These are phyloP conservation scores for Venturia pyrina DNA, from an alignment of 2,329 filamentous ascomycete species.

Conservation along the genomic window DNA sequence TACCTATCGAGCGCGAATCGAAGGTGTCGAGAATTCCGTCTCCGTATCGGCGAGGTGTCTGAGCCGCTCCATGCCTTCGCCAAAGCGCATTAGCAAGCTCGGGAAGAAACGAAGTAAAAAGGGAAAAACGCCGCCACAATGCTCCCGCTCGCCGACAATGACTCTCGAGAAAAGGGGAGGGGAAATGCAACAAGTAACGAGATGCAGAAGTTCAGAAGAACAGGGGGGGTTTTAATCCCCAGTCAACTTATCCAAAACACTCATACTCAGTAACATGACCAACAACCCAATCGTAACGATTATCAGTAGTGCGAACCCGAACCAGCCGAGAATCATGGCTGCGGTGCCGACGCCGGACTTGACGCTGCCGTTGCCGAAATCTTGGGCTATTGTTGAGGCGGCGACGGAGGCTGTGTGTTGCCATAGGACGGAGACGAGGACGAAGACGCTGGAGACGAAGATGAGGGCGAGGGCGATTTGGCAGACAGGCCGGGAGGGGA, in stretches of 20 bases:
- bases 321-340: constrained; percentile 97
- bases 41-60: not conserved
- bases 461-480: constrained; percentile 91
- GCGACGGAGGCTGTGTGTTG: constrained; percentile 96
- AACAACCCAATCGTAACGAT: constrained; percentile 91
- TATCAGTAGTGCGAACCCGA: constrained; percentile 85
- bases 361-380: constrained; percentile 83
- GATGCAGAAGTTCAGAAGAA: not conserved
- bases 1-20: not conserved
- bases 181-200: not conserved
- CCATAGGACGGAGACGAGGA: constrained; percentile 63
- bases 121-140: not conserved
- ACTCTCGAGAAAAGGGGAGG: not conserved
- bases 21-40: not conserved
- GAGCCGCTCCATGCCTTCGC: not conserved
- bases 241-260: constrained; percentile 56
- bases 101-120: not conserved
- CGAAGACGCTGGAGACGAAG: constrained; percentile 58
- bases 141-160: not conserved
- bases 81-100: not conserved
- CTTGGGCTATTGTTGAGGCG: constrained; percentile 85
- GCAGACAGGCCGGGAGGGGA: constrained; percentile 83
- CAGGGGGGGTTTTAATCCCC: constrained; percentile 16
- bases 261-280: constrained; percentile 93
- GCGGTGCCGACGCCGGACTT: constrained; percentile 81